These are phyloP conservation scores for Vitis labrusca DNA, from an alignment of 164 flowering plant species.

Conservation along the genomic window DNA sequence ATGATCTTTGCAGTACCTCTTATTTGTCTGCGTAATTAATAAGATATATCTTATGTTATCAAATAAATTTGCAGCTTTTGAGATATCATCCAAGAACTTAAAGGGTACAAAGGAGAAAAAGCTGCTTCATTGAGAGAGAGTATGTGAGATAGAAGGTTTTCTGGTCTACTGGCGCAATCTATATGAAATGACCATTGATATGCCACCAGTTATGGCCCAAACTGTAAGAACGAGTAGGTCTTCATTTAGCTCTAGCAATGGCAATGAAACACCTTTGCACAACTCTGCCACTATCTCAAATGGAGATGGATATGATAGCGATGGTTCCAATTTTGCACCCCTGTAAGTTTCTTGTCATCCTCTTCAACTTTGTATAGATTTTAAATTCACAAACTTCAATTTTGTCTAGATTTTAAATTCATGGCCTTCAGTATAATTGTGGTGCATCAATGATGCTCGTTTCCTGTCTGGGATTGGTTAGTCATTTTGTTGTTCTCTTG, in stretches of 20 bases:
- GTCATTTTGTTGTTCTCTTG: too few species aligned
- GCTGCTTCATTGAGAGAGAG: background rate
- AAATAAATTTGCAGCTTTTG: background rate
- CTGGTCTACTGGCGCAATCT: background rate
- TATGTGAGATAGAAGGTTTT: background rate
- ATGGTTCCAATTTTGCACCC: slow-evolving; percentile 81
- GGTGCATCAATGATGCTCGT: too few species aligned
- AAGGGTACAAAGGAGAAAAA: background rate
- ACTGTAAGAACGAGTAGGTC: slow-evolving; percentile 51
- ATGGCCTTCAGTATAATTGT: too few species aligned
- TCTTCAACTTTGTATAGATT: background rate
- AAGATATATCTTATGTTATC: background rate
- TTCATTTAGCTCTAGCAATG: slow-evolving; percentile 62
- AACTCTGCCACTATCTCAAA: slow-evolving; percentile 42
- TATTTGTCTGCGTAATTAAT: background rate
- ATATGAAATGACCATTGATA: slow-evolving; percentile 54
- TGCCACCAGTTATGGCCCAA: slow-evolving; percentile 43
- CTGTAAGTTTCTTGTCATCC: slow-evolving; percentile 48
- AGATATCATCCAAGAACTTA: background rate
- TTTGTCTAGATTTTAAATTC: background rate
- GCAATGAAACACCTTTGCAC: slow-evolving; percentile 51
- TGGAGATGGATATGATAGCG: slow-evolving; percentile 89
- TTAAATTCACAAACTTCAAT: background rate
- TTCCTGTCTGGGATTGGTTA: too few species aligned
- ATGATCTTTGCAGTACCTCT: background rate